Evolutionary conservation across 2,329 filamentous ascomycete species (phyloP).

Genomic region (Fusarium chuoi): DNA sequence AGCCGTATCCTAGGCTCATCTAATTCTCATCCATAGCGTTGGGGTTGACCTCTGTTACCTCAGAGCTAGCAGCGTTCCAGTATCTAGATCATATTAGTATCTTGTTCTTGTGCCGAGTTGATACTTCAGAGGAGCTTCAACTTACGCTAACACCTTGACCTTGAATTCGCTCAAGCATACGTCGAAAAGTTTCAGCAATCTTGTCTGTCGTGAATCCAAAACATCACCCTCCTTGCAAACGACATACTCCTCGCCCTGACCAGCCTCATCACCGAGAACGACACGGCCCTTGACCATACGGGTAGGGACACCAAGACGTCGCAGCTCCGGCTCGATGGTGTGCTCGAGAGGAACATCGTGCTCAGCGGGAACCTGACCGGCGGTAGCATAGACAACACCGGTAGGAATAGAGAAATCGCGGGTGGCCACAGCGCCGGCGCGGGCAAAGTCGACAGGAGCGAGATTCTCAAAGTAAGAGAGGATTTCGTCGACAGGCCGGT

Average conservation of each 20-base stretch:
- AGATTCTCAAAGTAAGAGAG: constrained; percentile 78
- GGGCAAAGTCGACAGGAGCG: constrained; percentile 86
- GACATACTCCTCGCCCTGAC: constrained; percentile 69
- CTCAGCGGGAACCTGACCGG: constrained; percentile 80
- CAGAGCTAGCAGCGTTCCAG: constrained; percentile 68
- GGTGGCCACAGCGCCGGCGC: constrained; percentile 80
- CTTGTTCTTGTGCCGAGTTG: neutral
- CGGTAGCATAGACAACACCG: constrained; percentile 83
- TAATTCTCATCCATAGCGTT: constrained; percentile 51
- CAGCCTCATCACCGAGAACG: constrained; percentile 69
- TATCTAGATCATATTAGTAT: constrained; percentile 54
- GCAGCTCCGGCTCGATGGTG: constrained; percentile 88
- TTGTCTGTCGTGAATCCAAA: constrained; percentile 91
- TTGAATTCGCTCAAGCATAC: constrained; percentile 91
- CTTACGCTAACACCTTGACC: constrained; percentile 79
- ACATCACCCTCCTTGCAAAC: constrained; percentile 88
- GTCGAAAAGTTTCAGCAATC: constrained; percentile 92
- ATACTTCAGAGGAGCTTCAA: constrained; percentile 28
- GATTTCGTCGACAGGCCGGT: constrained; percentile 75
- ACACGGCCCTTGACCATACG: constrained; percentile 90
- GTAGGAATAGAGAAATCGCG: constrained; percentile 83
- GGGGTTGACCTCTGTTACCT: constrained; percentile 66
- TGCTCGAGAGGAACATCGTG: constrained; percentile 90
- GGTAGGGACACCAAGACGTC: constrained; percentile 90
- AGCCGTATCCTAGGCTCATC: constrained; percentile 8